Base-by-base conservation (phyloP, 1,284 basidiomycete genomes). In the Naganishia cerealis region DNA sequence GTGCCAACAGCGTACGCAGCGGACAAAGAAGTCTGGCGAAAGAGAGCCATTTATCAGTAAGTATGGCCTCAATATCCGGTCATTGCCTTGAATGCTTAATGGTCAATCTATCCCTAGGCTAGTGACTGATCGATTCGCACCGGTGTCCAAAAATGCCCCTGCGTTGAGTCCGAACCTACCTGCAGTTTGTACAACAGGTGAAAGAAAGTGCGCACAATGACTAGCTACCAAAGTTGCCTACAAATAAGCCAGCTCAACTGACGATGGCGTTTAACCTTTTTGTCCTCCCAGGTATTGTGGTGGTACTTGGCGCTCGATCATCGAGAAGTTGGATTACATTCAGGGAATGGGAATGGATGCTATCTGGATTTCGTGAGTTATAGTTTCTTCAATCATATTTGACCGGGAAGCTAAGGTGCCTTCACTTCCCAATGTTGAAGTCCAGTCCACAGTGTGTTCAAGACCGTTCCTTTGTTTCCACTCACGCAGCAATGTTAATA, bases 41-140 rank as follows among this genome's bases (percentile, higher is more conserved):
- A 39, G 36, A 26, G 55, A 29, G 42, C 62, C 43, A 58, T 69
- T 15, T 69, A 66, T 72, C 87, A 88, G 67, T 67, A 43, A 40
- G 66, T 62, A 9, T 10, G 26, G 18, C 58, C n/a, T 15, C 46
- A 50, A 29, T 10, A 12, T 5, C 26, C n/a, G 8, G 52, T 29
- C 36, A n/a, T 38, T 26, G 29, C 40, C 57, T 33, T 26, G 46
- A 53, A 15, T 6, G 15, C 48, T 52, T 53, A 48, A 36, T 24
- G 43, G n/a, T 33, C 21, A 26, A 33, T 52, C 24, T 55, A 63
- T 33, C 13, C 66, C 53, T 72, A 87, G 88, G 79, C 79, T 90
- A 69, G 85, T 92, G 67, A 88, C 87, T 1, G 90, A 91, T 78
- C 88, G 90, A 39, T 92, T 86, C 74, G 88, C 89, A 9, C 83